Percentiles rank a stretch among this genome's conserved stretches.
These are phyloP conservation scores for Terana coerulea DNA, from an alignment of 768 basidiomycete species.

Conservation along the genomic window DNA sequence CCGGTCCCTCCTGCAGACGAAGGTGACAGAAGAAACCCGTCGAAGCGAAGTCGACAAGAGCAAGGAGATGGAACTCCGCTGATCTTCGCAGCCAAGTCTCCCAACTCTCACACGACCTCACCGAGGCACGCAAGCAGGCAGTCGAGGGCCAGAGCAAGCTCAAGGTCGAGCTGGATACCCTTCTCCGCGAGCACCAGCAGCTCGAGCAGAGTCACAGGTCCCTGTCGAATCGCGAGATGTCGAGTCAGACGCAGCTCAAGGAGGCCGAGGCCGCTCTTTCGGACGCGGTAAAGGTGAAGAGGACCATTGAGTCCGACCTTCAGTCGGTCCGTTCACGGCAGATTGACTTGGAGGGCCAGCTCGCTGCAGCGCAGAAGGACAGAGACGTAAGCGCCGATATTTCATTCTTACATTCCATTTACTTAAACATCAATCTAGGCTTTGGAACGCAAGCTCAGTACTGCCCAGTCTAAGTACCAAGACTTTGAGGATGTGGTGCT, in stretches of 20 bases:
- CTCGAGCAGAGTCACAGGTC: constrained; percentile 60
- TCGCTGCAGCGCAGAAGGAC: constrained; percentile 54
- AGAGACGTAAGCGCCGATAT: constrained; percentile 64
- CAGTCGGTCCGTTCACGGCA: constrained; percentile 66
- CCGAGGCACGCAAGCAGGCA: constrained; percentile 55
- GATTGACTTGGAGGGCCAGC: constrained; percentile 58
- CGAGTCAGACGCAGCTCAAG: constrained; percentile 45
- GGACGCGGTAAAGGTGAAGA: constrained; percentile 67
- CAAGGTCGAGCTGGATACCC: constrained; percentile 69
- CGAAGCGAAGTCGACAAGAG: constrained; percentile 82
- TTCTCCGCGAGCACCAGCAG: constrained; percentile 54
- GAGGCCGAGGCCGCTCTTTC: constrained; percentile 45
- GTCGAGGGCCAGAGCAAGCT: constrained; percentile 69
- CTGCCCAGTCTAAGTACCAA: constrained; percentile 71
- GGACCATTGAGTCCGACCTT: constrained; percentile 67
- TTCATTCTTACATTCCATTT: constrained; percentile 3
- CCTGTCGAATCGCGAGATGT: constrained; percentile 57
- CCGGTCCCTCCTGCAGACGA: constrained; percentile 77
- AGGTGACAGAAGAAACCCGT: constrained; percentile 81
- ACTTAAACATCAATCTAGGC: too few relatives aligned
- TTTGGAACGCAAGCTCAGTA: constrained; percentile 71
- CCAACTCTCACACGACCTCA: constrained; percentile 63
- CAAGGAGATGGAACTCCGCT: constrained; percentile 78
- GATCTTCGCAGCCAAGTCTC: constrained; percentile 63
- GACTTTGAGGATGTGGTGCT: constrained; percentile 88